Evolutionary conservation across 805 yeast species (phyloP).

Genomic region (Yarrowia deformans): DNA sequence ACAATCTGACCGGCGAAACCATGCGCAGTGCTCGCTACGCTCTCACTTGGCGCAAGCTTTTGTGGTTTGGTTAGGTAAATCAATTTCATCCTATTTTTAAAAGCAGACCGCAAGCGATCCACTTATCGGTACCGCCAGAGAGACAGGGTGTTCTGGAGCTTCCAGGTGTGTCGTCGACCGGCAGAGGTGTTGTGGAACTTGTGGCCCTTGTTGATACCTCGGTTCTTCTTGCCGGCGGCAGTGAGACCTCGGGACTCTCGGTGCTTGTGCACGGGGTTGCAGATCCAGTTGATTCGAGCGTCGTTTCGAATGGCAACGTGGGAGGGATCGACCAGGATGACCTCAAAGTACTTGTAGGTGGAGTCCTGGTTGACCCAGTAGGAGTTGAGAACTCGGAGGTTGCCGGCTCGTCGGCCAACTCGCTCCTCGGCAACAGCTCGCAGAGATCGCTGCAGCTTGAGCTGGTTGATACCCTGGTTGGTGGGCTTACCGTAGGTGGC

Average conservation of each 20-base stretch:
- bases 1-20: too few species aligned
- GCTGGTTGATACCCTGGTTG: slow-evolving; percentile 99
- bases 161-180: slow-evolving; percentile 99
- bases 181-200: slow-evolving; percentile 96
- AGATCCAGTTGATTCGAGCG: slow-evolving; percentile 99
- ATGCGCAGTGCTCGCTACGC: not conserved
- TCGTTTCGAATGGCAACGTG: slow-evolving; percentile 99
- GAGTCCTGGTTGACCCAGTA: slow-evolving; percentile 99
- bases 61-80: slow-evolving; percentile 7
- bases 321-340: slow-evolving; percentile 94
- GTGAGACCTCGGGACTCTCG: slow-evolving; percentile 99
- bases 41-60: not conserved
- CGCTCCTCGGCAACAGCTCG: slow-evolving; percentile 99
- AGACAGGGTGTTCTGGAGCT: slow-evolving; percentile 97
- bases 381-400: slow-evolving; percentile 99
- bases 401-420: slow-evolving; percentile 98
- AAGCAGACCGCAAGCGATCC: slow-evolving; percentile 43
- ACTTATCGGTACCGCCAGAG: slow-evolving; percentile 99
- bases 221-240: slow-evolving; percentile 96
- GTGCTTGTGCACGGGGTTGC: slow-evolving; percentile 99
- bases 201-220: slow-evolving; percentile 99
- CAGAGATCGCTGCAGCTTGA: slow-evolving; percentile 98
- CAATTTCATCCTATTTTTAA: slow-evolving; percentile 32
- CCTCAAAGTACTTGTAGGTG: slow-evolving; percentile 99
- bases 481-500: slow-evolving; percentile 99